Conservation (phyloP, 768 basidiomycete genomes). For the Boletus sensibilis region DNA sequence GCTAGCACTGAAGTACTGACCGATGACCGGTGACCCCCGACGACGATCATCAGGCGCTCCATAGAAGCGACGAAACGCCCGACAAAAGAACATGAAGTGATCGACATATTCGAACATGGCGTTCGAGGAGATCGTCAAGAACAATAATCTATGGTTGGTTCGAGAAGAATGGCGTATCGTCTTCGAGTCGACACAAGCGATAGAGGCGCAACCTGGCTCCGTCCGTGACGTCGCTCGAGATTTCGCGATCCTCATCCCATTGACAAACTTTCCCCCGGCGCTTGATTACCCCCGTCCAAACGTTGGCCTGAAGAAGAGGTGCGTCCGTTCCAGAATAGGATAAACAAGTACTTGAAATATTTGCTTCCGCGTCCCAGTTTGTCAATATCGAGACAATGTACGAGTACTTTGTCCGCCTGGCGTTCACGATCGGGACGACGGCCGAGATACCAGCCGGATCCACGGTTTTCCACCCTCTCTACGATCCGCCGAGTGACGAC, state of each 20-base stretch:
- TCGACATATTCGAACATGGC: neutral
- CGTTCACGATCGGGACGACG: neutral
- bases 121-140: neutral
- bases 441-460: neutral
- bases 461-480: neutral
- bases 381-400: neutral
- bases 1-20: neutral
- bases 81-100: neutral
- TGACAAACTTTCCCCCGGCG: slow-evolving; percentile 14
- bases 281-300: neutral
- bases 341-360: neutral
- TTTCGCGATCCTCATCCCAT: slow-evolving; percentile 16
- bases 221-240: neutral
- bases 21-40: neutral
- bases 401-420: neutral
- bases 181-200: slow-evolving; percentile 10
- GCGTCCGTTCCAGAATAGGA: neutral
- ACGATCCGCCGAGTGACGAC: neutral
- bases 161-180: slow-evolving; percentile 16
- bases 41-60: slow-evolving; percentile 3
- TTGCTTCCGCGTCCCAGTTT: neutral
- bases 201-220: neutral
- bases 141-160: slow-evolving; percentile 6
- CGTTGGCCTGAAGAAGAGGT: neutral
- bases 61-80: neutral